Base-by-base conservation (phyloP, 148 eudicot genomes). In the Pharnaceum exiguum region DNA sequence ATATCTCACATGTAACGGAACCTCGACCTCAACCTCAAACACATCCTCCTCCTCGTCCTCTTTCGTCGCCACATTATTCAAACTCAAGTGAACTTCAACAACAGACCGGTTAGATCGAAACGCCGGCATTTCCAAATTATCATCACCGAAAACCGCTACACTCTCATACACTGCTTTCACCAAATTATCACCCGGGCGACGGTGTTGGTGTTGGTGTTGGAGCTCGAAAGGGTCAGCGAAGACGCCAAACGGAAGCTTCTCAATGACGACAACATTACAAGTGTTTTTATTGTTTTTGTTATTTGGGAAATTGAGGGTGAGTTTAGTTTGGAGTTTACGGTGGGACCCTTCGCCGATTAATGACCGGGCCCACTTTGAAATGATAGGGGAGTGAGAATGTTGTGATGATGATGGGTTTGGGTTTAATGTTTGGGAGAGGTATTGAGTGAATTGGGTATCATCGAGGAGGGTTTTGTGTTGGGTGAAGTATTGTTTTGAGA, bases 171-270 rank as follows among this genome's bases (percentile, higher is more conserved):
- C 96, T 88, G 77, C 67, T n/a, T n/a, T n/a, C n/a, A n/a, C n/a
- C n/a, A n/a, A n/a, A n/a, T n/a, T n/a, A n/a, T n/a, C n/a, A n/a
- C n/a, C n/a, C n/a, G n/a, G n/a, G n/a, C n/a, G n/a, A n/a, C n/a
- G n/a, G n/a, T n/a, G n/a, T 12, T 78, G 69, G 51, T 76, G 49
- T 56, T 88, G 77, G 70, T 85, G 96, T 66, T 83, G 82, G 28
- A 85, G 82, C 69, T 93, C 96, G 78, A 88, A 93, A 42, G 99
- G 95, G 71, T 93, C 99, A 8, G 95, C 96, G 66, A 88, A 88
- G 50, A 88, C 76, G 16, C 98, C 95, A 57, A 73, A 78, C 1
- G 96, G 99, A 24, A 93, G 68, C 56, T 70, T 85, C 74, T 93
- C 99, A 31, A 88, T 55, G 47, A 86, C 32, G 47, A 88, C 73